A percentile compares a stretch with the other conserved stretches of the same genome.
phyloP scores from a whole-genome alignment of 176 grass and related monocot genomes.

The Eleusine indica region DNA sequence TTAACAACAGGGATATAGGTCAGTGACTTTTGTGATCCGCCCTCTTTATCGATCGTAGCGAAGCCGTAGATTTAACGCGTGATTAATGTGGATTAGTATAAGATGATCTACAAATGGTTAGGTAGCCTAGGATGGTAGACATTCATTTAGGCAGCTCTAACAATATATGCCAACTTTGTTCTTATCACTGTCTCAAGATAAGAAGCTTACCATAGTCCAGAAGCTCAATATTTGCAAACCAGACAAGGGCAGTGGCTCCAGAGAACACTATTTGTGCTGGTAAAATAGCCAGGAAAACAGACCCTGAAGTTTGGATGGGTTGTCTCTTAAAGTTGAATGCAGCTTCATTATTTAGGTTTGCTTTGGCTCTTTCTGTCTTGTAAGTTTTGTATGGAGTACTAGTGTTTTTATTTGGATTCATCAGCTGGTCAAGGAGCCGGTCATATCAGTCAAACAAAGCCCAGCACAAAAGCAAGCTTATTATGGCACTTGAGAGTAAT shows the following conservation, averaged over 20 bases:
- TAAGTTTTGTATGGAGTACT: constrained; percentile 26
- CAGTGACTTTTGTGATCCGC: constrained; percentile 56
- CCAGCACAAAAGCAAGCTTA: constrained; percentile 24
- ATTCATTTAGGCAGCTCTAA: constrained; percentile 32
- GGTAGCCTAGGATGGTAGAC: constrained; percentile 43
- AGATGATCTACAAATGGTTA: constrained; percentile 48
- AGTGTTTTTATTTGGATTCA: constrained; percentile 32
- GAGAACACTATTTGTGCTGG: neutral
- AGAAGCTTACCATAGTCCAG: neutral
- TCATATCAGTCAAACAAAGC: constrained; percentile 58
- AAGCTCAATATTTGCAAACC: constrained; percentile 28
- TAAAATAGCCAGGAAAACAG: constrained; percentile 1
- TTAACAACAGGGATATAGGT: constrained; percentile 53
- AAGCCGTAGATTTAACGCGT: constrained; percentile 51
- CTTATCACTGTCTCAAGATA: constrained; percentile 24
- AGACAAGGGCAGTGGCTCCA: neutral
- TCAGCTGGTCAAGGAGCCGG: constrained; percentile 42
- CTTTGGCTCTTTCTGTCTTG: constrained; percentile 50
- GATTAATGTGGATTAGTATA: constrained; percentile 57
- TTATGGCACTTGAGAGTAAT: constrained; percentile 58
- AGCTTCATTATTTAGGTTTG: constrained; percentile 33
- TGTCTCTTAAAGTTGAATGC: constrained; percentile 49
- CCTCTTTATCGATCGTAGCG: constrained; percentile 44
- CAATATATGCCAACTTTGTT: constrained; percentile 29
- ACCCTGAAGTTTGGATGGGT: constrained; percentile 22